Evolutionary conservation across 768 basidiomycete species (phyloP).

Genomic region (Suillus variegatus): DNA sequence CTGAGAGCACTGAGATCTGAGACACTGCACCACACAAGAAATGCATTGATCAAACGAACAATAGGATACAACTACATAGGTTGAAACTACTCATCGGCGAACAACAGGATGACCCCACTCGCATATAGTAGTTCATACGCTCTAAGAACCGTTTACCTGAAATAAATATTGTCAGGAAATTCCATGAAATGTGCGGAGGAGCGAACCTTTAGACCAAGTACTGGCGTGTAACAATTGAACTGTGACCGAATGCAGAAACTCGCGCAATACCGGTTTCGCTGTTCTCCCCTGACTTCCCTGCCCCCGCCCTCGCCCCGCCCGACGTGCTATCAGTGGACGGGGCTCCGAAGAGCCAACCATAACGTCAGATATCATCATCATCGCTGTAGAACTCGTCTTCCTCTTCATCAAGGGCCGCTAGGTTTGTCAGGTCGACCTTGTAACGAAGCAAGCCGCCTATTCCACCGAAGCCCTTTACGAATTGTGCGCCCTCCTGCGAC

Average conservation of each 20-base stretch:
- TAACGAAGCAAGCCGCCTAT: constrained; percentile 95
- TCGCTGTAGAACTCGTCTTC: constrained; percentile 84
- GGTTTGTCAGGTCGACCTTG: constrained; percentile 93
- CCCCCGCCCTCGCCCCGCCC: constrained; percentile 57
- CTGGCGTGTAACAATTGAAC: not conserved
- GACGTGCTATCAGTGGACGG: constrained; percentile 62
- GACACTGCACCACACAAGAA: not conserved
- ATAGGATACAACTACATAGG: constrained; percentile 29
- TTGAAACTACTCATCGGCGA: constrained; percentile 26
- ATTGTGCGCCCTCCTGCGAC: constrained; percentile 96
- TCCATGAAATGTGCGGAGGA: not conserved
- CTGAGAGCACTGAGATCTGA: not conserved
- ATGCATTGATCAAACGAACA: constrained; percentile 29
- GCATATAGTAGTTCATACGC: constrained; percentile 16
- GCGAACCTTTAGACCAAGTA: constrained; percentile 1
- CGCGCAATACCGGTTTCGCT: not conserved
- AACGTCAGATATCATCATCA: constrained; percentile 81
- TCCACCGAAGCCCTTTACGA: constrained; percentile 98
- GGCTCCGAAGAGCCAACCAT: constrained; percentile 86
- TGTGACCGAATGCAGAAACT: not conserved
- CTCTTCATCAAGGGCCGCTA: constrained; percentile 73
- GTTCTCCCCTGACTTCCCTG: constrained; percentile 9
- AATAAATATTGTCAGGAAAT: too few relatives aligned
- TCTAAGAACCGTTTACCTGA: constrained; percentile 3
- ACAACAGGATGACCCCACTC: constrained; percentile 8